Conservation (phyloP, 257 asterid genomes). For the Apocynum venetum region DNA sequence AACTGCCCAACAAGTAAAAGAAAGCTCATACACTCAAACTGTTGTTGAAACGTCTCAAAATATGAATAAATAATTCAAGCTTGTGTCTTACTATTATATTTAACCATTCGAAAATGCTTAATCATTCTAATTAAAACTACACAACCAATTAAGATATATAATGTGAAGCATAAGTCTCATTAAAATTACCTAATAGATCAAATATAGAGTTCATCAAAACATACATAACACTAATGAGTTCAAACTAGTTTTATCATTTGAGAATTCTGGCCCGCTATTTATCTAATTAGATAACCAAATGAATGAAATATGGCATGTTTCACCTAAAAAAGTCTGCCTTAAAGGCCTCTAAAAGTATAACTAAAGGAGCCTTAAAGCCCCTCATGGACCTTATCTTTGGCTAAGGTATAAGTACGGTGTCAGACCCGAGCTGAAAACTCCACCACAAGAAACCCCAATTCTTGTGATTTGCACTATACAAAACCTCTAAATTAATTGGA, state of each 20-base stretch:
- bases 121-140: too few species aligned
- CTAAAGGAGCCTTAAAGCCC: background rate
- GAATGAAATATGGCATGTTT: too few species aligned
- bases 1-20: background rate
- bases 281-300: background rate
- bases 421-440: background rate
- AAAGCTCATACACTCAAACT: background rate
- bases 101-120: background rate
- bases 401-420: background rate
- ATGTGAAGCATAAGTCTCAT: too few species aligned
- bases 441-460: background rate
- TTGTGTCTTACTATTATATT: background rate
- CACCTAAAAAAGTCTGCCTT: too few species aligned
- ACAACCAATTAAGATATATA: too few species aligned
- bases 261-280: too few species aligned
- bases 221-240: too few species aligned
- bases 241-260: too few species aligned
- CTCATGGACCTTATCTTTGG: background rate
- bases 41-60: too few species aligned
- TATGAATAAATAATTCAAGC: background rate
- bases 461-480: background rate
- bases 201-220: too few species aligned
- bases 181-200: too few species aligned
- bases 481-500: background rate
- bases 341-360: background rate